Conservation (phyloP, 2,329 filamentous ascomycete genomes). For the Alternaria dauci region DNA sequence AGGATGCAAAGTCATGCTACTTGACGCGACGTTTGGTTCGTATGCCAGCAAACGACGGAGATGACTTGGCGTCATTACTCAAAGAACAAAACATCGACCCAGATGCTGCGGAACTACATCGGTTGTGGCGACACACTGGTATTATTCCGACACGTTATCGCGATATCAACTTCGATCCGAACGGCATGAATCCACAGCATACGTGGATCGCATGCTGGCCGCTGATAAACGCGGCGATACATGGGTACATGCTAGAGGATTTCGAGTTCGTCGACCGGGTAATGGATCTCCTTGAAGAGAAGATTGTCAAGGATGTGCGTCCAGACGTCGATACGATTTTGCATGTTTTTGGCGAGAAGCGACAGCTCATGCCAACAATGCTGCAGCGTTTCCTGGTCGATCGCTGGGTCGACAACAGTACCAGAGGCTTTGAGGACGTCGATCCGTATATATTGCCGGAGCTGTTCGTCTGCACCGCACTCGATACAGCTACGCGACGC, state of each 20-base stretch:
- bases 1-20: not conserved
- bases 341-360: slow-evolving; percentile 19
- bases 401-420: slow-evolving; percentile 14
- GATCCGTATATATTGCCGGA: slow-evolving; percentile 5
- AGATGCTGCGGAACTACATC: slow-evolving; percentile 3
- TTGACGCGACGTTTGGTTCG: slow-evolving; percentile 1
- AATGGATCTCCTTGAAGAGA: slow-evolving; percentile 21
- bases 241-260: slow-evolving; percentile 18
- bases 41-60: not conserved
- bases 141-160: not conserved
- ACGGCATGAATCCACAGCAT: slow-evolving; percentile 2
- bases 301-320: slow-evolving; percentile 2
- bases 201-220: slow-evolving; percentile 24
- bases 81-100: not conserved
- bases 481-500: slow-evolving; percentile 13
- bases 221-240: slow-evolving; percentile 26
- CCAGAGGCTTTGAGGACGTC: not conserved
- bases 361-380: not conserved
- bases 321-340: slow-evolving; percentile 23
- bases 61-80: not conserved
- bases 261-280: slow-evolving; percentile 22
- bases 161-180: not conserved
- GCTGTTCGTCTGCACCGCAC: slow-evolving; percentile 3
- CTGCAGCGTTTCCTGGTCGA: slow-evolving; percentile 26
- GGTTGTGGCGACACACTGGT: slow-evolving; percentile 9